These are phyloP conservation scores for Globomyces pollinis-pini DNA, from an alignment of 192 early-diverging fungal species.

Conservation along the genomic window DNA sequence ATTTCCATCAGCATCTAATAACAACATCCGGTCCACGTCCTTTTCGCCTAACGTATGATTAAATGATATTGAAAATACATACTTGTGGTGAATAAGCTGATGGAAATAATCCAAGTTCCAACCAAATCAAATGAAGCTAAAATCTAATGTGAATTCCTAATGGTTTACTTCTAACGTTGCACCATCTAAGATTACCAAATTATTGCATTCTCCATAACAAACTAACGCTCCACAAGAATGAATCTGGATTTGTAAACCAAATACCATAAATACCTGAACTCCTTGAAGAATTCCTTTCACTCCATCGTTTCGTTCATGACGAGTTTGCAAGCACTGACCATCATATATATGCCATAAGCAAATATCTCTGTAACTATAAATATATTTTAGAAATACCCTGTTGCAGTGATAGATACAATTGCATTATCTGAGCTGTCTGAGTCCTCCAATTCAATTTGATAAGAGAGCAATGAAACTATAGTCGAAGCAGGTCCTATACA, in stretches of 20 bases:
- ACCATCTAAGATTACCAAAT: slow-evolving; percentile 4
- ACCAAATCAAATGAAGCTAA: slow-evolving; percentile 3
- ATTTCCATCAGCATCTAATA: slow-evolving; percentile 4
- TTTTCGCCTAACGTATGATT: neutral
- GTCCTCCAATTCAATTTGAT: slow-evolving; percentile 11
- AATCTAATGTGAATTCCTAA: neutral
- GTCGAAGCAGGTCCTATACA: slow-evolving; percentile 4
- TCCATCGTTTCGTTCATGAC: neutral
- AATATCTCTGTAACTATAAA: neutral
- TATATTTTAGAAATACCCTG: slow-evolving; percentile 4
- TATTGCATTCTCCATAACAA: slow-evolving; percentile 4
- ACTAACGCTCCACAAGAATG: slow-evolving; percentile 4
- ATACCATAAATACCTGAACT: neutral
- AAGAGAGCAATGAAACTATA: neutral
- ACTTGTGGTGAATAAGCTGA: neutral
- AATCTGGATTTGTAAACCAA: neutral
- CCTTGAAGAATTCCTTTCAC: neutral
- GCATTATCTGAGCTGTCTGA: neutral
- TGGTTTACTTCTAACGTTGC: neutral
- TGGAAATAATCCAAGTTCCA: slow-evolving; percentile 2
- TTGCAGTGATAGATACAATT: slow-evolving; percentile 6
- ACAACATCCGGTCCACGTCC: neutral
- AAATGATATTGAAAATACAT: neutral
- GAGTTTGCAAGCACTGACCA: slow-evolving; percentile 8
- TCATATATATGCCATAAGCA: slow-evolving; percentile 7